These are phyloP conservation scores for Kwoniella shandongensis DNA, from an alignment of 768 basidiomycete genomes.

Conservation along the genomic window DNA sequence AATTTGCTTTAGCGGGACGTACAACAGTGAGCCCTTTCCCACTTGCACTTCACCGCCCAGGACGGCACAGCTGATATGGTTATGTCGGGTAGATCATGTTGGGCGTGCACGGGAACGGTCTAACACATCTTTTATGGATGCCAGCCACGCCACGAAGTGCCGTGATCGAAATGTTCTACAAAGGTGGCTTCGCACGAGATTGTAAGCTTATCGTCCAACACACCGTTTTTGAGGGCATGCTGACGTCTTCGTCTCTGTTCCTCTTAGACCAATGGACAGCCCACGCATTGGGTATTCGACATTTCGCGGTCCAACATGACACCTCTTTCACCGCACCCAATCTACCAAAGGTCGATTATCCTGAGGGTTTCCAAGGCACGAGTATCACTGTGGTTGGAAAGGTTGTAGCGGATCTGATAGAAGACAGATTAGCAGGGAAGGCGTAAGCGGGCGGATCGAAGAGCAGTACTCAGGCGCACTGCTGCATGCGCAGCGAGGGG, in stretches of 20 bases:
- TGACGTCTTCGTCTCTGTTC: neutral
- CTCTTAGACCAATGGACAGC: slow-evolving; percentile 52
- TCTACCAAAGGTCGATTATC: slow-evolving; percentile 46
- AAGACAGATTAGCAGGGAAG: slow-evolving; percentile 59
- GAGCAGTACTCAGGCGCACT: too few species aligned
- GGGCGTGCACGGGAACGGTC: slow-evolving; percentile 89
- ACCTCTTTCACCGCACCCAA: slow-evolving; percentile 42
- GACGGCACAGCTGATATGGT: neutral
- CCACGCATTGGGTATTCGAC: slow-evolving; percentile 47
- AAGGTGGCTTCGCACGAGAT: slow-evolving; percentile 78
- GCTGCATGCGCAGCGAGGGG: too few species aligned
- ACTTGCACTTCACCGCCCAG: neutral
- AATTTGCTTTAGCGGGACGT: slow-evolving; percentile 50
- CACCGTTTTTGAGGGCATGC: slow-evolving; percentile 8
- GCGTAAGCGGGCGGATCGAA: slow-evolving; percentile 12
- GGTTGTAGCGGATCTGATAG: slow-evolving; percentile 67
- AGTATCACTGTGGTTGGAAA: slow-evolving; percentile 59
- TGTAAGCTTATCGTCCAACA: slow-evolving; percentile 60
- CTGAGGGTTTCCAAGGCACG: slow-evolving; percentile 52
- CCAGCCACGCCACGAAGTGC: slow-evolving; percentile 75
- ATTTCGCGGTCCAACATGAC: slow-evolving; percentile 51
- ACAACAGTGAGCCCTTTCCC: slow-evolving; percentile 46
- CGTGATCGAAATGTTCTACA: slow-evolving; percentile 89
- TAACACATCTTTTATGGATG: slow-evolving; percentile 91
- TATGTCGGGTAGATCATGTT: slow-evolving; percentile 72